Evolutionary conservation across 2,329 filamentous ascomycete genomes (phyloP), one percentile per base, ranked within the genome.

Genomic region (Cylindrodendrum hubeiense): DNA sequence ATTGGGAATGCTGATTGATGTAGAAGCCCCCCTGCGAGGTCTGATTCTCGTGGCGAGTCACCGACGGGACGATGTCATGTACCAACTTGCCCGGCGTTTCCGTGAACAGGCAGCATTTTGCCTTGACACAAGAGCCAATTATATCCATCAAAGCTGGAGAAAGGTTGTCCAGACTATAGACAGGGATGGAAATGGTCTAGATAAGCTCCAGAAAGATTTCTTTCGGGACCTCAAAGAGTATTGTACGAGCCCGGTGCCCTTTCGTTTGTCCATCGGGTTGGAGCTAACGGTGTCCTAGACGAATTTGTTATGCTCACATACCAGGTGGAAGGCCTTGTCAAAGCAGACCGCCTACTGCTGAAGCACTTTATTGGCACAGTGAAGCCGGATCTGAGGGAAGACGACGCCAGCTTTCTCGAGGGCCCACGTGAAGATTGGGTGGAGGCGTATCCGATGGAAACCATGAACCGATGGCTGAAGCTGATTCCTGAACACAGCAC

Each of bases 341-440:
- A 51, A 15, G 46, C 56, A 24, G 49, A 59, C 47, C 3, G 26
- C 13, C 39, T 51, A 19, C 22, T 44, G 5, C 46, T 59, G 13
- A 15, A 15, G 5, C 39, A 51, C 47, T 59, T 33, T 5, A 6
- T 59, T 4, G 19, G 8, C 9, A 24, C 28, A 7, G 56, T 28
- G 5, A 26, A 19, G 19, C 17, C 17, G 6, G 21, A 33, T n/a
- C 47, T 59, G 21, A 33, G n/a, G 2, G 37, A 47, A 21, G 64
- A 52, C 5, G 44, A 60, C 2, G 24, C 33, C 1, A 22, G 43
- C 8, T 62, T 58, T 47, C 24, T 65, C 17, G 58, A 66, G 2
- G 43, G 26, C 28, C 39, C 37, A 19, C n/a, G 5, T 1, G 30
- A 28, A 5, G 55, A 58, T 4, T 58, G 55, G 55, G 33, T 37